Conservation (phyloP, 139 green algal genomes). For the Coelastrella sp. region DNA sequence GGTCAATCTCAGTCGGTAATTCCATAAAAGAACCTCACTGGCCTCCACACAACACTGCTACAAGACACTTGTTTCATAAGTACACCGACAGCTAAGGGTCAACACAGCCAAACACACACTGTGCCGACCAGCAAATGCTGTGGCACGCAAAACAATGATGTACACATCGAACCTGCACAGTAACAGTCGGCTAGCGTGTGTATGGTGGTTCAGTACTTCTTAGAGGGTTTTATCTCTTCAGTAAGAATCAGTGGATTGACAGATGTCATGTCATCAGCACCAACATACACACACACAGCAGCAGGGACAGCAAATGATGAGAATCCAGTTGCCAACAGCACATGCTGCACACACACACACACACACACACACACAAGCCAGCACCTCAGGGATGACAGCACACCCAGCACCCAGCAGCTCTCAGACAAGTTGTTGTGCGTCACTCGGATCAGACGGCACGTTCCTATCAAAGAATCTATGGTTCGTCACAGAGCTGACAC, state of each 20-base stretch:
- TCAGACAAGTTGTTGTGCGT: constrained; percentile 40
- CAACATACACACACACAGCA: too few species aligned
- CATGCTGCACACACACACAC: neutral
- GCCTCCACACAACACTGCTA: constrained; percentile 16
- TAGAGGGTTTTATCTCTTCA: constrained; percentile 48
- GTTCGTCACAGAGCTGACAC: constrained; percentile 29
- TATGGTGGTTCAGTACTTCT: constrained; percentile 51
- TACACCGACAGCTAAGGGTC: too few species aligned
- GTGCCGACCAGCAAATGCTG: neutral
- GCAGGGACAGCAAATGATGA: too few species aligned
- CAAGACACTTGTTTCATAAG: too few species aligned
- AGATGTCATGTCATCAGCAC: constrained; percentile 40
- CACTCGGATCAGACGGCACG: constrained; percentile 52
- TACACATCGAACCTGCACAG: too few species aligned
- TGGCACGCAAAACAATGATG: too few species aligned
- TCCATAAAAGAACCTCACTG: constrained; percentile 40
- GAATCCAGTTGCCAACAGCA: too few species aligned
- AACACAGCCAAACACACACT: neutral
- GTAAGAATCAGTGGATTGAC: constrained; percentile 48
- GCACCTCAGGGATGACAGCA: too few species aligned
- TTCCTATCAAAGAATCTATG: constrained; percentile 44
- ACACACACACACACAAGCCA: too few species aligned
- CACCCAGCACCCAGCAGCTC: constrained; percentile 12
- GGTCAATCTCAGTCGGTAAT: constrained; percentile 52
- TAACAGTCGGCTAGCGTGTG: neutral